Percentiles rank a stretch among this genome's conserved stretches.
These are phyloP conservation scores for Lachancea dasiensis DNA, from an alignment of 805 yeast genomes.

Conservation along the genomic window DNA sequence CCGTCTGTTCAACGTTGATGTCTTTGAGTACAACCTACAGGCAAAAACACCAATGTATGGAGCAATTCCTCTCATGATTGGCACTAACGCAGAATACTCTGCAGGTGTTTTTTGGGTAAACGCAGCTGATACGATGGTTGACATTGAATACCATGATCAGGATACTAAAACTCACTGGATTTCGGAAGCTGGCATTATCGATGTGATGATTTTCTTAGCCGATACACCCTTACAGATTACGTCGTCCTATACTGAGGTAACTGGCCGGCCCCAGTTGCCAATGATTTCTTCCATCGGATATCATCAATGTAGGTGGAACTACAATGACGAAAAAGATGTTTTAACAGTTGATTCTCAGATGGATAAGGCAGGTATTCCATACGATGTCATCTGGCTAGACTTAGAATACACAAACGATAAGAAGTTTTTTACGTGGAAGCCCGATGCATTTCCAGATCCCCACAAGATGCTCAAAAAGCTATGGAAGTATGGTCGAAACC, in stretches of 20 bases:
- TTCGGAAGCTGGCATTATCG: slow-evolving; percentile 82
- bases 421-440: slow-evolving; percentile 90
- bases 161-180: slow-evolving; percentile 72
- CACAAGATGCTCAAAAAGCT: slow-evolving; percentile 57
- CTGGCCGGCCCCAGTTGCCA: slow-evolving; percentile 74
- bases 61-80: slow-evolving; percentile 80
- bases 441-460: slow-evolving; percentile 68
- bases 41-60: slow-evolving; percentile 93
- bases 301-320: slow-evolving; percentile 98
- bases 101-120: slow-evolving; percentile 89
- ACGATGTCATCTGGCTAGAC: slow-evolving; percentile 92
- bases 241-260: slow-evolving; percentile 54
- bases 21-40: slow-evolving; percentile 83
- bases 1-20: slow-evolving; percentile 86
- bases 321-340: slow-evolving; percentile 82
- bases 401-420: slow-evolving; percentile 84
- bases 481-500: slow-evolving; percentile 67
- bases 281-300: slow-evolving; percentile 76
- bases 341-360: slow-evolving; percentile 61
- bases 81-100: slow-evolving; percentile 49
- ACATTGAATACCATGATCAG: slow-evolving; percentile 38
- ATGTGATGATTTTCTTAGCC: slow-evolving; percentile 57
- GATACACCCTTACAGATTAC: slow-evolving; percentile 51
- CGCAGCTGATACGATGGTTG: slow-evolving; percentile 87
- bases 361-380: slow-evolving; percentile 72